A percentile compares a stretch with the other conserved stretches of the same genome.
Conservation (phyloP, 2,329 filamentous ascomycete genomes). For the Fusarium pininemorale region DNA sequence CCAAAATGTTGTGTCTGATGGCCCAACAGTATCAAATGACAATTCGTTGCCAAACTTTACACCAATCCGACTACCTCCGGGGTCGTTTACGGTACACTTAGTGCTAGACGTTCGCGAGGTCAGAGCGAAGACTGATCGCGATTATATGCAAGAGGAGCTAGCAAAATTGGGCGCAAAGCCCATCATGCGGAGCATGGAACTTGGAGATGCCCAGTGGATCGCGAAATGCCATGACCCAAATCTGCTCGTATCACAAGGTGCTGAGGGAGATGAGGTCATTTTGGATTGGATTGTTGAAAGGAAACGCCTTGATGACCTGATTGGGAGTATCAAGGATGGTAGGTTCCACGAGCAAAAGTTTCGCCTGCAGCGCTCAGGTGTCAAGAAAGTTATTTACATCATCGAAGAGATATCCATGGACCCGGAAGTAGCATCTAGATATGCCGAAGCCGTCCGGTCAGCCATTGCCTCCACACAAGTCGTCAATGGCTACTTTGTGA, state of each 20-base stretch:
- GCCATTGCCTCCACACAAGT: conserved; percentile 82
- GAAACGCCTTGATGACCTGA: conserved; percentile 81
- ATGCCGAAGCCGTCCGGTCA: conserved; percentile 74
- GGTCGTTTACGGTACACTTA: conserved; percentile 76
- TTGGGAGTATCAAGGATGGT: conserved; percentile 83
- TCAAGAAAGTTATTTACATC: conserved; percentile 81
- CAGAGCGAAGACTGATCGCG: conserved; percentile 75
- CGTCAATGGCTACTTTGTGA: conserved; percentile 81
- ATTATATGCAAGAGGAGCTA: conserved; percentile 80
- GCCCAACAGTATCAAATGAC: conserved; percentile 43
- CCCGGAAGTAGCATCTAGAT: conserved; percentile 60
- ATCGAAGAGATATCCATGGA: conserved; percentile 77
- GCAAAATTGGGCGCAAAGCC: conserved; percentile 71
- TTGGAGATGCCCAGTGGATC: conserved; percentile 83
- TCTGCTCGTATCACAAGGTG: conserved; percentile 64
- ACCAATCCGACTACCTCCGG: conserved; percentile 69
- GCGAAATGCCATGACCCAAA: conserved; percentile 73
- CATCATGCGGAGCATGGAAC: conserved; percentile 72
- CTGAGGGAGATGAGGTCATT: conserved; percentile 74
- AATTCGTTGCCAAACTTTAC: conserved; percentile 57
- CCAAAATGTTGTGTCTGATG: conserved; percentile 54
- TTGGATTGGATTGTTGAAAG: conserved; percentile 84
- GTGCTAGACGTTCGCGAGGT: conserved; percentile 81
- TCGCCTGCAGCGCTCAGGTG: conserved; percentile 74
- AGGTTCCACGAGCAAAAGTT: conserved; percentile 89